phyloP scores from a whole-genome alignment of 139 green algal species.

The Auxenochlorella pyrenoidosa region DNA sequence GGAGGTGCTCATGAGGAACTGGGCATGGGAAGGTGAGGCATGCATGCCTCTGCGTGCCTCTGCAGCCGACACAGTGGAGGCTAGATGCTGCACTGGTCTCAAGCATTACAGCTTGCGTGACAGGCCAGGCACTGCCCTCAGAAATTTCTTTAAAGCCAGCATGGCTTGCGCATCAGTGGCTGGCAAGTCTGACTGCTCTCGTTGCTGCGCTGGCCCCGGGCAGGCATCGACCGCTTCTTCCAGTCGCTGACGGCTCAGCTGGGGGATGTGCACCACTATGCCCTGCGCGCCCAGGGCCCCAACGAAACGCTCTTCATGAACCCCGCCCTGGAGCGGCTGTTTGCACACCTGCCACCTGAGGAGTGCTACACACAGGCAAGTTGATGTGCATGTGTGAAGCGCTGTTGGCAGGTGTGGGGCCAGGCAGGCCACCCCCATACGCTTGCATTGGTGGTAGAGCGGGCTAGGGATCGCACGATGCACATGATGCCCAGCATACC shows the following conservation, averaged over 20 bases:
- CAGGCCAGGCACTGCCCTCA: neutral
- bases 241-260: conserved; percentile 1
- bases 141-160: no score
- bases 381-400: no score
- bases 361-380: conserved; percentile 49
- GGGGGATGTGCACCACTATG: conserved; percentile 85
- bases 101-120: neutral
- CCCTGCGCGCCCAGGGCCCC: conserved; percentile 62
- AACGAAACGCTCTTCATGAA: conserved; percentile 85
- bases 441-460: no score
- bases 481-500: no score
- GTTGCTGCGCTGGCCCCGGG: neutral
- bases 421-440: no score
- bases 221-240: conserved; percentile 46
- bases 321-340: conserved; percentile 46
- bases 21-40: conserved; percentile 65
- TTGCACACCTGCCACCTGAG: no score
- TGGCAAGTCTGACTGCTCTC: neutral
- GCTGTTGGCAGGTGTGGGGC: no score
- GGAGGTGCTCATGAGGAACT: conserved; percentile 88
- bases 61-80: neutral
- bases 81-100: neutral
- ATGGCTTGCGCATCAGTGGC: no score
- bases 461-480: no score
- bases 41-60: neutral